Evolutionary conservation across 768 basidiomycete species (phyloP), one percentile per base, ranked within the genome.

Genomic region (Boletus insuetus): DNA sequence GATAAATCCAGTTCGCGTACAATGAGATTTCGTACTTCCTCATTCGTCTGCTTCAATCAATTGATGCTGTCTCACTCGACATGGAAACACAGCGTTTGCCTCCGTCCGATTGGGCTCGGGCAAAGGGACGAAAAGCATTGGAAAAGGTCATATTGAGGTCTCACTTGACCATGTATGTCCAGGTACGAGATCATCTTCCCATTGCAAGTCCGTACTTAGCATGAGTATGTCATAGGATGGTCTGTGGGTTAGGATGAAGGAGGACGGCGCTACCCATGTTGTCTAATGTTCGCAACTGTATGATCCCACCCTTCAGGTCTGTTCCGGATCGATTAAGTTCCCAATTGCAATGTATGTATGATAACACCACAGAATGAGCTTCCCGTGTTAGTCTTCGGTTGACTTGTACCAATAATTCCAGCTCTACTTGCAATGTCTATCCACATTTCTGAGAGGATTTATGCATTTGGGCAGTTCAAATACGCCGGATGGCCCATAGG

Each of bases 21-120:
- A 77, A 82, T 61, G 78, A 80, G 64, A 71, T 77, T 10, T 80
- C 80, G 10, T 81, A 80, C 68, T 78, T 82, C 69, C 73, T 83
- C 48, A 68, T 82, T 48, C 77, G 81, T 5, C 67, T 83, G 0
- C 62, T 82, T 31, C 83, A 84, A 61, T 67, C 74, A 37, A 79
- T 83, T 57, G 75, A 76, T 29, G 60, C 54, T 2, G 68, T 83
- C 58, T 59, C 63, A 24, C 64, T 83, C 6, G 77, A 73, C 40
- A 56, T 64, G 44, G 72, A 74, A 0, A 71, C 69, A 9, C 77
- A 77, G 24, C 69, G 62, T 0, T 58, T 69, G 1, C 71, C 70
- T 4, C 73, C 73, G 0, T 54, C 64, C 0, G 67, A 67, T 6
- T 76, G 75, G 77, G 54, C 63, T 8, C 35, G 64, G 49, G 59